phyloP scores from a whole-genome alignment of 768 basidiomycete species.

The Leccinum disarticulatum region DNA sequence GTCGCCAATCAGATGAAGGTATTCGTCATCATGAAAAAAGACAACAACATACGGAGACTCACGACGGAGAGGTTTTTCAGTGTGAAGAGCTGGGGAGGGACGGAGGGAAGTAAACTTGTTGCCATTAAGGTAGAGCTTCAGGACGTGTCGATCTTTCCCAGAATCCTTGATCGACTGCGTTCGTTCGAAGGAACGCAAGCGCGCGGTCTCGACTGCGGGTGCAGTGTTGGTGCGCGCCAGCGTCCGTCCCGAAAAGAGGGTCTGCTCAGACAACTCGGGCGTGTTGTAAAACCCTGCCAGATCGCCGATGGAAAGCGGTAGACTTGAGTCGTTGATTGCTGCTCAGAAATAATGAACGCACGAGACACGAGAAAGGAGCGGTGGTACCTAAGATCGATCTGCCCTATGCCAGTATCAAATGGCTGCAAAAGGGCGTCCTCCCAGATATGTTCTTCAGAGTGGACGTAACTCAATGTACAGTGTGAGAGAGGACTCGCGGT shows the following conservation, averaged over 20 bases:
- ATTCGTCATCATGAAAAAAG: too few species aligned
- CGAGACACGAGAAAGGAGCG: conserved; percentile 14
- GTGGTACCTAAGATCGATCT: conserved; percentile 55
- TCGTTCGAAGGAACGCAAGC: too few species aligned
- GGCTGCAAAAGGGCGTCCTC: conserved; percentile 44
- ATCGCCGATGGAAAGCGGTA: conserved; percentile 48
- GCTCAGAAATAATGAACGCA: conserved; percentile 13
- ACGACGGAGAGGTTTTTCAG: too few species aligned
- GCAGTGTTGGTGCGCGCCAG: too few species aligned
- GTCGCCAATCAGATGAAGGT: too few species aligned
- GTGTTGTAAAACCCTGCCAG: conserved; percentile 48
- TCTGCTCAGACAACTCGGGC: conserved; percentile 35
- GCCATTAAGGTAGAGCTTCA: too few species aligned
- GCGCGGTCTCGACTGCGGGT: too few species aligned
- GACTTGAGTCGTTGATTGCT: conserved; percentile 43
- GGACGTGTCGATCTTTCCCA: too few species aligned
- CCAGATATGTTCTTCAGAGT: conserved; percentile 44
- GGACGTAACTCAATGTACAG: conserved; percentile 21
- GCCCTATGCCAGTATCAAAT: conserved; percentile 48
- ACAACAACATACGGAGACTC: too few species aligned
- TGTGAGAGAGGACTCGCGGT: conserved; percentile 10
- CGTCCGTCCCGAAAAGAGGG: conserved; percentile 23
- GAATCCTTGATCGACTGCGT: too few species aligned
- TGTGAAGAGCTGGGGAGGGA: too few species aligned
- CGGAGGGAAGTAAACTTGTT: too few species aligned